A percentile compares a stretch with the other conserved stretches of the same genome.
Conservation (phyloP, 441 rosid species). For the Syzygium malaccense region DNA sequence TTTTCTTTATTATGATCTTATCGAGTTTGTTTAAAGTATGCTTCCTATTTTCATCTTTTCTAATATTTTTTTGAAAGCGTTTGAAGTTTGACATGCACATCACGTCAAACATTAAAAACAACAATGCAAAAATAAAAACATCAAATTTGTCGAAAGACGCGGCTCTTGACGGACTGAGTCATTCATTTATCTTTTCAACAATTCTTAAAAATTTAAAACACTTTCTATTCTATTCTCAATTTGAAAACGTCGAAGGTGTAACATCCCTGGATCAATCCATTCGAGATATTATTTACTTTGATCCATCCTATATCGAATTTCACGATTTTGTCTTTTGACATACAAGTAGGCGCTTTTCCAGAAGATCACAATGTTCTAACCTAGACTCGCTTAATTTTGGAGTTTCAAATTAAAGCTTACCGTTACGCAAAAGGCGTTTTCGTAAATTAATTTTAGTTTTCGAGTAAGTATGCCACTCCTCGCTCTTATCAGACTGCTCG, state of each 20-base stretch:
- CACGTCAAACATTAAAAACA: not conserved
- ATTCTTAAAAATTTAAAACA: not conserved
- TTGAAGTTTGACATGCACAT: not conserved
- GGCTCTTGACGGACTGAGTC: not conserved
- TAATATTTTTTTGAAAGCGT: not conserved
- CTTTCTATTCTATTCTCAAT: too few species aligned
- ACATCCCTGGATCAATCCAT: too few species aligned
- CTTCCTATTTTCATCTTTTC: not conserved
- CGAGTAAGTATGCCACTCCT: too few species aligned
- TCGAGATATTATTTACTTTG: too few species aligned
- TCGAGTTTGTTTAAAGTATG: not conserved
- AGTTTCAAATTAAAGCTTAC: too few species aligned
- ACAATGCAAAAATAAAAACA: not conserved
- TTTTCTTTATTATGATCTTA: not conserved
- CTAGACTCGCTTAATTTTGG: too few species aligned
- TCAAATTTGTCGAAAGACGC: not conserved
- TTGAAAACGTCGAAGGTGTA: not conserved
- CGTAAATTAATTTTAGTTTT: too few species aligned
- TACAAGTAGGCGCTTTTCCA: too few species aligned
- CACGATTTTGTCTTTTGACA: too few species aligned
- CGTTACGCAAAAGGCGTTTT: too few species aligned
- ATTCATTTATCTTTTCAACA: not conserved
- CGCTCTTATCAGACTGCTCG: too few species aligned
- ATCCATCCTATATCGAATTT: too few species aligned
- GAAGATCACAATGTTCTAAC: accelerated